Percentiles rank a stretch among this genome's conserved stretches.
Conservation (phyloP, 345 rosid genomes). For the Murraya koenigii region DNA sequence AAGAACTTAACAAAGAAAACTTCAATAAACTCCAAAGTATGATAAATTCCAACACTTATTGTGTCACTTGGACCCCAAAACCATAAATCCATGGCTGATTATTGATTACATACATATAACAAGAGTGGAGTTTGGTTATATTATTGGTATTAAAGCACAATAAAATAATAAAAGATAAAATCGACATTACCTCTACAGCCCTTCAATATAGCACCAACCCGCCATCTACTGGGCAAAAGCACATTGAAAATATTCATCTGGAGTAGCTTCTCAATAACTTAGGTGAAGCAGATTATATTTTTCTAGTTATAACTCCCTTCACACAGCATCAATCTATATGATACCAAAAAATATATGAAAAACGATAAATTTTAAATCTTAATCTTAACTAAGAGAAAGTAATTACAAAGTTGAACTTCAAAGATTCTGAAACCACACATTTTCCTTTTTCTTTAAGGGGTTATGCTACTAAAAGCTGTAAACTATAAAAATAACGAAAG, state of each 20-base stretch:
- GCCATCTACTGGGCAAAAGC: slow-evolving; percentile 19
- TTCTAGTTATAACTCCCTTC: background rate
- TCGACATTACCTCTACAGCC: slow-evolving; percentile 23
- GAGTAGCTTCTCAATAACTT: background rate
- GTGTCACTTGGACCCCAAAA: background rate
- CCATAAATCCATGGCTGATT: background rate
- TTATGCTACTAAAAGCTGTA: background rate
- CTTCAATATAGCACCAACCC: slow-evolving; percentile 17
- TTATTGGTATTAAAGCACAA: background rate
- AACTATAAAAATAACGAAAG: background rate
- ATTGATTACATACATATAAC: background rate
- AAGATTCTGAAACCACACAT: background rate
- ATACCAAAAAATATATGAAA: background rate
- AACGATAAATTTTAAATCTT: background rate
- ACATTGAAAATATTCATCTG: slow-evolving; percentile 37
- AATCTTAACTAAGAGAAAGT: too few relatives aligned
- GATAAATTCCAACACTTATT: background rate
- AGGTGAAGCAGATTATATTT: background rate
- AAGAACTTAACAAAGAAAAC: slow-evolving; percentile 6
- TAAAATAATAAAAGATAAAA: background rate
- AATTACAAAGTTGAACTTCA: background rate
- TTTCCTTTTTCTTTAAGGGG: background rate
- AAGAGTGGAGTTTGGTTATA: background rate
- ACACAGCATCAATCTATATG: background rate
- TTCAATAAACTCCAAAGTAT: background rate